phyloP scores from a whole-genome alignment of 768 basidiomycete genomes.

The Mycena venus region DNA sequence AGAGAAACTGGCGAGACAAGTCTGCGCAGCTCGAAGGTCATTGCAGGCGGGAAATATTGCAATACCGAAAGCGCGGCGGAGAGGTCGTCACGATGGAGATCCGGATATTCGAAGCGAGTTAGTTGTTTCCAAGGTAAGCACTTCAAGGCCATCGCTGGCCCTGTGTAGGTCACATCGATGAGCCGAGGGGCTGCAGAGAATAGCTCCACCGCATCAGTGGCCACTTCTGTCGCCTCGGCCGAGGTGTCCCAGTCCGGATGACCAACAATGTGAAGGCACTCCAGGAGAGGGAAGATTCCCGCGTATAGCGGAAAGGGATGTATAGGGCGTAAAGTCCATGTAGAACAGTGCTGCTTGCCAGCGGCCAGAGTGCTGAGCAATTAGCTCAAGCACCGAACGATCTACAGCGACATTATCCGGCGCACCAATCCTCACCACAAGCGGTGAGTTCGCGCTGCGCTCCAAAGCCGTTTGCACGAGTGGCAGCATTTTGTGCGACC shows the following conservation, averaged over 20 bases:
- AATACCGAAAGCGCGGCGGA: conserved; percentile 4
- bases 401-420: conserved; percentile 4
- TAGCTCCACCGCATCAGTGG: conserved; percentile 10
- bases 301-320: neutral
- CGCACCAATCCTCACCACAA: conserved; percentile 15
- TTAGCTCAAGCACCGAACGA: conserved; percentile 3
- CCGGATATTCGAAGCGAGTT: conserved; percentile 21
- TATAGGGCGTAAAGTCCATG: conserved; percentile 14
- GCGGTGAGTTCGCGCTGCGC: conserved; percentile 15
- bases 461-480: neutral
- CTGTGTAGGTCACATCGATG: conserved; percentile 10
- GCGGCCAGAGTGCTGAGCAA: conserved; percentile 16
- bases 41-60: conserved; percentile 7
- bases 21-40: conserved; percentile 24
- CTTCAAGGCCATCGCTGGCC: conserved; percentile 18
- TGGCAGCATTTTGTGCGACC: conserved; percentile 28
- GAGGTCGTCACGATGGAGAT: conserved; percentile 10
- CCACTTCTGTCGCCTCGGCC: neutral
- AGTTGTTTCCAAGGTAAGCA: conserved; percentile 14
- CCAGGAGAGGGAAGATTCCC: conserved; percentile 24
- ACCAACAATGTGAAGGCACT: conserved; percentile 5
- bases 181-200: conserved; percentile 18
- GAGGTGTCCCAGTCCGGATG: neutral
- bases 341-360: conserved; percentile 18
- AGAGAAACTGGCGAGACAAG: neutral